Evolutionary conservation across 148 eudicot species (phyloP), one percentile per base, ranked within the genome.

Genomic region (Persicaria tinctoria): DNA sequence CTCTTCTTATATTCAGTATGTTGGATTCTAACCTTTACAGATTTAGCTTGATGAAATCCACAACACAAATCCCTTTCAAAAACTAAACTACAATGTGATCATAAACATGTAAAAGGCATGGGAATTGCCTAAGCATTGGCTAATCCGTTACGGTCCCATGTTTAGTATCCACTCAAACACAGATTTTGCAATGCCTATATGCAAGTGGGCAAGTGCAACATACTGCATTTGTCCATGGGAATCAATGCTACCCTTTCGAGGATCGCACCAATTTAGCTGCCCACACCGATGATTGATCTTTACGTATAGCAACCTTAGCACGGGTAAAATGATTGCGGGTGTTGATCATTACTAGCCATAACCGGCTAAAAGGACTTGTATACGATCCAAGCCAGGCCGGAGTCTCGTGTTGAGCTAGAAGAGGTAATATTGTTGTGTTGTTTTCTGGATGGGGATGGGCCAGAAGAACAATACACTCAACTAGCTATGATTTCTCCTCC

Each of bases 181-280:
- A 38, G 23, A 4, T 20, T 8, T 60, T 9, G 66, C 41, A 60
- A 60, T 60, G 66, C 38, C 41, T 20, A 7, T 20, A 20, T 23
- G 32, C 70, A 27, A 44, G 70, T 66, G 70, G 18, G 70, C 70
- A 41, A 38, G 70, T 41, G 13, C 41, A 66, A 66, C 48, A 11
- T 47, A 44, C 70, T 14, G 70, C 47, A 66, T 41, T 41, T 66
- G 70, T 66, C 48, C 70, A 41, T 66, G 20, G 18, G 70, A 66
- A 66, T 66, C 47, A 66, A 66, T 66, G 48, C 70, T 14, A 1
- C 53, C 53, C 3, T 50, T 9, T 50, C 12, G 53, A 8, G 53
- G 53, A 50, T 50, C 53, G 12, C 20, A 59, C 32, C 38, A 59
- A 18, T 17, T 59, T 59, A 59, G 64, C 64, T 59, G n/a, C 64